Conservation (phyloP, 139 green algal genomes). For the Tetraselmis chui region DNA sequence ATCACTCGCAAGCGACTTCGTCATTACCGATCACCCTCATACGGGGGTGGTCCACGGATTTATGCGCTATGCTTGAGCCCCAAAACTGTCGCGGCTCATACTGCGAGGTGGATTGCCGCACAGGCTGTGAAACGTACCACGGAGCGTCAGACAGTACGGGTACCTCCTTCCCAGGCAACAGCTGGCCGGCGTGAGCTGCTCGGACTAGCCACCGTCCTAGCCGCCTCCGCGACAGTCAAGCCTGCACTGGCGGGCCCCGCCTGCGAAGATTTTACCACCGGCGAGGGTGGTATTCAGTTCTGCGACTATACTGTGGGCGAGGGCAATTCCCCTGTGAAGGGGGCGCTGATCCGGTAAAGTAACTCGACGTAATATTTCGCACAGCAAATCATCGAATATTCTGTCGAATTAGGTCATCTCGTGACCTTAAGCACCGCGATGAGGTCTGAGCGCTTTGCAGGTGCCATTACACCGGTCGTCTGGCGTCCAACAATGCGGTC, state of each 20-base stretch:
- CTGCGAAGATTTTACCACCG: constrained; percentile 21
- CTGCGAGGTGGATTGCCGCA: no score
- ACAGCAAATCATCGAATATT: background rate
- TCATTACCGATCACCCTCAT: no score
- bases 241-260: constrained; percentile 9
- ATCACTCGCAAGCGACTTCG: no score
- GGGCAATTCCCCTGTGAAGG: constrained; percentile 34
- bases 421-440: background rate
- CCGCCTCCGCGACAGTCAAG: background rate
- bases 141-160: no score
- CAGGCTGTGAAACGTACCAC: no score
- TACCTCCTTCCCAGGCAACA: no score
- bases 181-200: no score
- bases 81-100: no score
- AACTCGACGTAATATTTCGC: background rate
- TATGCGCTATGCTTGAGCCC: no score
- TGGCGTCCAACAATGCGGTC: constrained; percentile 54
- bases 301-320: constrained; percentile 47
- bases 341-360: constrained; percentile 32
- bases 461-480: constrained; percentile 73
- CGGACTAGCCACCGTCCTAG: no score
- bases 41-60: no score
- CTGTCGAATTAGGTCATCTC: background rate
- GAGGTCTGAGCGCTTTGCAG: constrained; percentile 18
- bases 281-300: constrained; percentile 40